Percentiles rank a stretch among this genome's conserved stretches.
phyloP scores from a whole-genome alignment of 1,284 basidiomycete species.

The Phaffia rhodozyma region DNA sequence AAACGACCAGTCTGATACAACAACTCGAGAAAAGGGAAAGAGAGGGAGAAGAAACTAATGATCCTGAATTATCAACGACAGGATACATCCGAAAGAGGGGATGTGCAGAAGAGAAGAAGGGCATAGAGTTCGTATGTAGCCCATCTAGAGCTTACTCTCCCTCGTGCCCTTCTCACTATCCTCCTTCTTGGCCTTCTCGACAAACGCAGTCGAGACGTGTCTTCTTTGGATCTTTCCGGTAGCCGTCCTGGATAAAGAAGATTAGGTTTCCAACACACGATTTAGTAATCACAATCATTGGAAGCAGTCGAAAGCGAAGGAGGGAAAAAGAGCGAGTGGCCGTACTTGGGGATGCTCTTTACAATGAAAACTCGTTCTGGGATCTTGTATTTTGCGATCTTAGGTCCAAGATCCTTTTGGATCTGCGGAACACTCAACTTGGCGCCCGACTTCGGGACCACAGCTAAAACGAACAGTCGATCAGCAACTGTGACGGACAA shows the following conservation, averaged over 20 bases:
- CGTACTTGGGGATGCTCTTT: conserved; percentile 27
- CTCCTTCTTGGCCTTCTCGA: conserved; percentile 22
- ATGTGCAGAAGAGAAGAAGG: too few relatives aligned
- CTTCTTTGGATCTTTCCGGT: conserved; percentile 31
- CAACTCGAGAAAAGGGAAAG: too few relatives aligned
- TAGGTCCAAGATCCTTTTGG: conserved; percentile 6
- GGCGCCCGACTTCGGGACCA: conserved; percentile 6
- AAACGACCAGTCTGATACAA: too few relatives aligned
- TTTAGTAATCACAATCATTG: neutral
- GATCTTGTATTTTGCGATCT: conserved; percentile 26
- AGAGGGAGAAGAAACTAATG: too few relatives aligned
- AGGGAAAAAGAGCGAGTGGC: neutral
- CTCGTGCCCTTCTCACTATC: neutral
- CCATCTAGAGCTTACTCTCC: conserved; percentile 8
- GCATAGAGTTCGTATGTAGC: too few relatives aligned
- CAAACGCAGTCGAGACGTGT: conserved; percentile 27
- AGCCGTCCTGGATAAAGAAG: conserved; percentile 21
- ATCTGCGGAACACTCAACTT: neutral
- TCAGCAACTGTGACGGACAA: neutral
- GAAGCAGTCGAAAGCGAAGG: neutral
- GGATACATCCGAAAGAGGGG: too few relatives aligned
- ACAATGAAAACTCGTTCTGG: conserved; percentile 28
- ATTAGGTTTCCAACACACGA: neutral
- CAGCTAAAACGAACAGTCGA: neutral
- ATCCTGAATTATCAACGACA: too few relatives aligned